A percentile compares a stretch with the other conserved stretches of the same genome.
phyloP scores from a whole-genome alignment of 257 asterid genomes.

The Mitragyna speciosa region DNA sequence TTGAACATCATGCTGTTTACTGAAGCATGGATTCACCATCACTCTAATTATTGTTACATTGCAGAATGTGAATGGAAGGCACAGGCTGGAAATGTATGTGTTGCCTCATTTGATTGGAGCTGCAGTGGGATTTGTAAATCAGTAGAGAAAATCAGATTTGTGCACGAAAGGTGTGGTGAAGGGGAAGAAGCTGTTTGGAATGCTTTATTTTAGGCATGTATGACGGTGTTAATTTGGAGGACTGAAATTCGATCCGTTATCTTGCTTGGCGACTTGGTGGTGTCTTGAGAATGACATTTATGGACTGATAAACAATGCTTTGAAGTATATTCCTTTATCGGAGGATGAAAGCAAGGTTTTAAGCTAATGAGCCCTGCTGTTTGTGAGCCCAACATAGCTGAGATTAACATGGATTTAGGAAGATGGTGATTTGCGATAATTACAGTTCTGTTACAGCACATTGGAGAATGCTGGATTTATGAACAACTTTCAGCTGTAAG shows the following conservation, averaged over 20 bases:
- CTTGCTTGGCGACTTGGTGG: conserved; percentile 3
- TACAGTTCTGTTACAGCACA: background rate
- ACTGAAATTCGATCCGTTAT: background rate
- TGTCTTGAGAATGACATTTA: background rate
- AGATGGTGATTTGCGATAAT: background rate
- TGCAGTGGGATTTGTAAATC: conserved; percentile 68
- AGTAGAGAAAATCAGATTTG: conserved; percentile 45
- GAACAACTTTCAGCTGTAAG: background rate
- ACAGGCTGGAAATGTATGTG: conserved; percentile 59
- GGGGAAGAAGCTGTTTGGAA: conserved; percentile 66
- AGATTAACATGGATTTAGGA: background rate
- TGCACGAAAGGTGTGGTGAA: conserved; percentile 56
- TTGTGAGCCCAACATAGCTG: background rate
- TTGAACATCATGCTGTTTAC: background rate
- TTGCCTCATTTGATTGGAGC: conserved; percentile 66
- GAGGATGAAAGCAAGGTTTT: background rate
- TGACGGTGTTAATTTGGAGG: background rate
- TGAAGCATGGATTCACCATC: background rate
- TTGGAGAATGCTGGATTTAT: background rate
- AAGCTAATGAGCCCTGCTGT: background rate
- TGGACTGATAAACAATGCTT: background rate
- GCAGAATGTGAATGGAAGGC: conserved; percentile 67
- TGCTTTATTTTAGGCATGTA: conserved; percentile 30
- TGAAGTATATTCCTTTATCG: background rate
- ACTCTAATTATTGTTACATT: background rate